Conservation (phyloP, 805 yeast genomes). For the Kodamaea restingae region DNA sequence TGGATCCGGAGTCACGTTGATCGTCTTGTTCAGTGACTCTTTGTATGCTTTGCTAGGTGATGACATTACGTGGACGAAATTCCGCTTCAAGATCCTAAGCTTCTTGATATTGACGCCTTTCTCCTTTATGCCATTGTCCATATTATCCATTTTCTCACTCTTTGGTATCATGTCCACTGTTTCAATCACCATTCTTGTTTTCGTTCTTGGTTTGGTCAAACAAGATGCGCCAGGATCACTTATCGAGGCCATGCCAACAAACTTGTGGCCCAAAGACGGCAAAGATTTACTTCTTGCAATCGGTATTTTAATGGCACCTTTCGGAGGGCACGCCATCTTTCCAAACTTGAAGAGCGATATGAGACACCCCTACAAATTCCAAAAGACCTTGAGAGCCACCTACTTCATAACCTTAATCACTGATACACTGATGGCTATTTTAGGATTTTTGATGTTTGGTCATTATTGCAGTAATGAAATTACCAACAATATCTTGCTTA, state of each 20-base stretch:
- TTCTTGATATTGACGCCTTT: conserved; percentile 75
- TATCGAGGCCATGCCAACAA: conserved; percentile 41
- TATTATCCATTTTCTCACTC: conserved; percentile 51
- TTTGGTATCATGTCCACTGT: conserved; percentile 56
- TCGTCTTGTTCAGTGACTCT: conserved; percentile 58
- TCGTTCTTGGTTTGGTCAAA: conserved; percentile 44
- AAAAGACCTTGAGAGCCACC: conserved; percentile 48
- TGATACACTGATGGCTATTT: conserved; percentile 57
- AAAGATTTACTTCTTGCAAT: conserved; percentile 45
- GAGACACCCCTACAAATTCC: conserved; percentile 63
- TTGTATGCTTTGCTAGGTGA: conserved; percentile 43
- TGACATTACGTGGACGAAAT: conserved; percentile 34
- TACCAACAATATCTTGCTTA: conserved; percentile 67
- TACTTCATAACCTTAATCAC: conserved; percentile 55
- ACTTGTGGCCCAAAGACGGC: conserved; percentile 28
- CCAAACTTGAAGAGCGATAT: conserved; percentile 74
- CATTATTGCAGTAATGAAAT: conserved; percentile 61
- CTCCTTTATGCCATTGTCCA: conserved; percentile 55
- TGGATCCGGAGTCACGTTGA: conserved; percentile 59
- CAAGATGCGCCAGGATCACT: conserved; percentile 52
- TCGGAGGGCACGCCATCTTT: conserved; percentile 82
- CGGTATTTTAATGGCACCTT: conserved; percentile 71
- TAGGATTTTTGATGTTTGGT: conserved; percentile 84
- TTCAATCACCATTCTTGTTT: conserved; percentile 43
- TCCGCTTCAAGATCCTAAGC: conserved; percentile 61